phyloP scores from a whole-genome alignment of 2,329 filamentous ascomycete genomes.

The Aureobasidium sp. region DNA sequence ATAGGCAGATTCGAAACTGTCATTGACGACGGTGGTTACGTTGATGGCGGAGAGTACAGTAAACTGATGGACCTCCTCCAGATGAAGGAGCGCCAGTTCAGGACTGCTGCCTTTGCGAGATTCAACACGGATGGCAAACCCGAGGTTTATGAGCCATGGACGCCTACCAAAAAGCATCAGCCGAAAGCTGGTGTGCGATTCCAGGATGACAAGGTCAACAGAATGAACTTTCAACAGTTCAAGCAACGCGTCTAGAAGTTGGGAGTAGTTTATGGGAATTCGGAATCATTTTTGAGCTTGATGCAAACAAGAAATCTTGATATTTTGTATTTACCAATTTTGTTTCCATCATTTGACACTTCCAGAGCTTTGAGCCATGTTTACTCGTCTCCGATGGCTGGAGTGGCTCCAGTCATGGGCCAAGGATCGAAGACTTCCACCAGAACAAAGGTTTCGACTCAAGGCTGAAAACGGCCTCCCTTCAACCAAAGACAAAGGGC shows the following conservation, averaged over 20 bases:
- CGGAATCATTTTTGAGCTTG: no score
- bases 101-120: neutral
- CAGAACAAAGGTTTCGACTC: neutral
- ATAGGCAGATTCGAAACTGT: neutral
- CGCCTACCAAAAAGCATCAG: neutral
- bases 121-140: neutral
- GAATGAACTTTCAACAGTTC: neutral
- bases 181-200: neutral
- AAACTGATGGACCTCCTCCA: neutral
- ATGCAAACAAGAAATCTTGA: no score
- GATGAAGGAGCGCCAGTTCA: neutral
- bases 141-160: neutral
- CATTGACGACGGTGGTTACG: neutral
- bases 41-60: neutral
- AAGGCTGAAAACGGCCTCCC: neutral
- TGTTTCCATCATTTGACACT: no score
- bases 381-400: neutral
- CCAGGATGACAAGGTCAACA: neutral
- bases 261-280: no score
- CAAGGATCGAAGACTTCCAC: neutral
- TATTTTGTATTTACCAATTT: no score
- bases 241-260: no score
- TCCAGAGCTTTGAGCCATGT: no score
- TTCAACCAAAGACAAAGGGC: neutral
- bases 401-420: neutral